Base-by-base conservation (phyloP, 371 early-diverging fungal species). In the Umbelopsis sp. region DNA sequence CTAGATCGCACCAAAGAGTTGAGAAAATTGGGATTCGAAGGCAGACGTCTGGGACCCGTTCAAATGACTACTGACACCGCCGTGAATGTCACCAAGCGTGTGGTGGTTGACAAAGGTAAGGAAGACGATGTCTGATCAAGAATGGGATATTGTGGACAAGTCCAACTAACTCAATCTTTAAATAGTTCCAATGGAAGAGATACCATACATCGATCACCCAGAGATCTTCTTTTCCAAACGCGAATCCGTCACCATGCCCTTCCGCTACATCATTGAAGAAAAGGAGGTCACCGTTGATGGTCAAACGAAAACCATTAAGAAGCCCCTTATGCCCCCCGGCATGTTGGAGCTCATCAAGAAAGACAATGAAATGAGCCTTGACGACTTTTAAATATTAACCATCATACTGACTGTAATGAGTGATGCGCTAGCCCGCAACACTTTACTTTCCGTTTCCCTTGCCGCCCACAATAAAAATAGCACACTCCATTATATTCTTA, bases 11-110 rank as follows among this genome's bases (percentile, higher is more conserved):
- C 94, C 22, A 81, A 82, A 44, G 89, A 89, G 65, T 75, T 94
- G 63, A 85, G 94, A 69, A 81, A 86, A 67, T 81, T 88, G 14
- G 93, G 92, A 22, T 93, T 92, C 73, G 87, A 81, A n/a, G 87
- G 89, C n/a, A 83, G 94, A 66, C 90, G 91, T 44, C 80, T 94
- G 69, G 94, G 92, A 11, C 80, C 86, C 6, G 76, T 89, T 35
- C 94, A 94, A 69, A 93, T 94, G 93, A 92, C 94, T 22, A 87
- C 88, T 1, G 88, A 87, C 63, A 88, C 88, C 12, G 88, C 87
- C 38, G 79, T 89, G 66, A 84, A 86, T 74, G 90, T 89, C 24
- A 87, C 90, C 10, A 83, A 81, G 50, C 79, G 80, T 45, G 80
- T 89, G 4, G 82, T 88, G 20, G 87, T 87, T 64, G 87, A 87